phyloP scores from a whole-genome alignment of 2,329 filamentous ascomycete species.

The Calonectria pauciramosa region DNA sequence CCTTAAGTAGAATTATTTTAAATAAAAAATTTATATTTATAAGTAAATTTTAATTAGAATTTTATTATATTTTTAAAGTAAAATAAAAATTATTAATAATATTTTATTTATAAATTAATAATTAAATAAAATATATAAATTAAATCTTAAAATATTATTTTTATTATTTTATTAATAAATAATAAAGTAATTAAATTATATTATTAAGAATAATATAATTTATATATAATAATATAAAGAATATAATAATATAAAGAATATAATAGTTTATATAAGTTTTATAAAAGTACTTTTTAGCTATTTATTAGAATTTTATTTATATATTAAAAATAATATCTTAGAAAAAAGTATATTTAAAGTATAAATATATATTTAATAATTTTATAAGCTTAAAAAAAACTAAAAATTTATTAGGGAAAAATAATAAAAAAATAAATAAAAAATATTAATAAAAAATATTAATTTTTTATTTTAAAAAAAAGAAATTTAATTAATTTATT shows the following conservation, averaged over 20 bases:
- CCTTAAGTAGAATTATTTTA: neutral
- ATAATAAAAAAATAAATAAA: neutral
- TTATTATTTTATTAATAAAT: neutral
- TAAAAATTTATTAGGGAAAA: neutral
- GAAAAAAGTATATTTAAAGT: no score
- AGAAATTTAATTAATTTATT: neutral
- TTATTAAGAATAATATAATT: neutral
- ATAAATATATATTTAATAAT: neutral
- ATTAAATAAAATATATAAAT: neutral
- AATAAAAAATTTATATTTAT: neutral
- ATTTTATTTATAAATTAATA: neutral
- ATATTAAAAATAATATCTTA: neutral
- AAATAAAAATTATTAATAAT: neutral
- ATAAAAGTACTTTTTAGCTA: neutral
- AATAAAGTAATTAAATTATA: neutral
- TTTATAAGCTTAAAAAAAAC: neutral
- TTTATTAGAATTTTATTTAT: neutral
- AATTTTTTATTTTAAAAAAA: neutral
- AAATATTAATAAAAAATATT: neutral
- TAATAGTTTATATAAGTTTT: neutral
- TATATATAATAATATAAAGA: no score
- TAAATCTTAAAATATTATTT: neutral
- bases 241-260: neutral
- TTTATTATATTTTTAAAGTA: neutral
- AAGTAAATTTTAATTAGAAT: neutral